Base-by-base conservation (phyloP, 257 asterid species). In the Solanum bukasovii region DNA sequence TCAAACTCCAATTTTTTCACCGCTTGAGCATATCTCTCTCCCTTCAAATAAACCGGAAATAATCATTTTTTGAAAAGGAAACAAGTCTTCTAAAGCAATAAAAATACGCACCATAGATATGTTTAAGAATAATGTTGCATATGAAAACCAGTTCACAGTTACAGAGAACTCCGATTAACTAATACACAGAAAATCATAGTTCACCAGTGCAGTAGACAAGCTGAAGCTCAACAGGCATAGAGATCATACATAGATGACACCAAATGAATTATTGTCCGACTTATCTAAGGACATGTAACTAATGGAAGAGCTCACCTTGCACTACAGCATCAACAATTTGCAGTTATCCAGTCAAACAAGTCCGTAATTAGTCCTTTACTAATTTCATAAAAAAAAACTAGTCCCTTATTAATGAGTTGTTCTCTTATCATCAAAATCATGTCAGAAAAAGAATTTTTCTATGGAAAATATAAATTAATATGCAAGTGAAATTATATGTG, bases 1-100 rank as follows among this genome's bases (percentile, higher is more conserved):
- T 95, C 99, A 88, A 97, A 97, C 89, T 97, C 99, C 93, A 97
- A 79, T 84, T 93, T 92, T 90, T 90, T 94, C 91, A 96, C 99
- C 13, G 98, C 96, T 61, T 88, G 91, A 42, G 91, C 89, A 89
- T 94, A 97, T 89, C 96, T 91, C 88, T 91, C 96, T 89, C 93
- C 99, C 99, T 97, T 88, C 75, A 90, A 74, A 21, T 29, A 46
- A 88, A 82, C 74, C 20, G 65, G 89, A 16, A 52, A 72, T 40
- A 88, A 81, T 79, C 85, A 40, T 18, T 84, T 49, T 46, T 49
- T 6, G 11, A 11, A 6, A 31, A 20, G 33, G 70, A 49, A 31
- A 46, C 11, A 82, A 82, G 20, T 49, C 42, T 49, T 31, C 42
- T 49, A 11, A 82, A 82, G 86, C 70, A 82, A 82, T 20, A 49